phyloP scores from a whole-genome alignment of 2,329 filamentous ascomycete genomes.

The Hypoxylon sp. region DNA sequence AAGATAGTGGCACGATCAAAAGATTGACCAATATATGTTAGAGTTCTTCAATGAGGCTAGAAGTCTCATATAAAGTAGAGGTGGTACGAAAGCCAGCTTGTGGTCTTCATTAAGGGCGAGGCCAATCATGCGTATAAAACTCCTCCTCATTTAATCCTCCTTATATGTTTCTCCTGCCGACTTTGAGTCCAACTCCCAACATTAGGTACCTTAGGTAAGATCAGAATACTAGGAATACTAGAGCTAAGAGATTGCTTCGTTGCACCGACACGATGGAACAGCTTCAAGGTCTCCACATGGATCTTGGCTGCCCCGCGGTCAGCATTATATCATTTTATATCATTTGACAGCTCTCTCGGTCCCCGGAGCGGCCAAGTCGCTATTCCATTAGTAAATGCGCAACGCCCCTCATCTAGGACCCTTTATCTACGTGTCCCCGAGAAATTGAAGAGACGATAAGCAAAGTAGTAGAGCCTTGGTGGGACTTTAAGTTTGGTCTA shows the following conservation, averaged over 20 bases:
- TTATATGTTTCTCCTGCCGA: neutral
- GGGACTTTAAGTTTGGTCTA: constrained; percentile 14
- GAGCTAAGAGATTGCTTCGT: constrained; percentile 1
- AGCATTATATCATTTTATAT: constrained; percentile 37
- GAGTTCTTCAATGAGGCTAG: too few relatives aligned
- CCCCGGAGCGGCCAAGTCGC: constrained; percentile 15
- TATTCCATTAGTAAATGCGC: neutral
- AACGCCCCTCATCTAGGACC: constrained; percentile 1
- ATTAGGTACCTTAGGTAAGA: neutral
- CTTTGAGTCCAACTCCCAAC: neutral
- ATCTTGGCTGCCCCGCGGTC: constrained; percentile 32
- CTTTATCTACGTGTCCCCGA: constrained; percentile 13
- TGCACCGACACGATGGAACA: constrained; percentile 30
- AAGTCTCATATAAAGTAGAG: too few relatives aligned
- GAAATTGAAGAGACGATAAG: constrained; percentile 11
- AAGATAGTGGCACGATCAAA: too few relatives aligned
- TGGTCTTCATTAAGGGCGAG: too few relatives aligned
- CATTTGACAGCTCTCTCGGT: constrained; percentile 18
- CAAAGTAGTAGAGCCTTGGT: neutral
- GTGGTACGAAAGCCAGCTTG: too few relatives aligned
- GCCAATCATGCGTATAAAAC: too few relatives aligned
- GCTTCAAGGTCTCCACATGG: constrained; percentile 7
- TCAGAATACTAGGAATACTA: neutral
- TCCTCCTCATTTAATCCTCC: too few relatives aligned
- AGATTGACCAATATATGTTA: too few relatives aligned